Conservation (phyloP, 2,329 filamentous ascomycete species). For the Botryotinia convoluta region DNA sequence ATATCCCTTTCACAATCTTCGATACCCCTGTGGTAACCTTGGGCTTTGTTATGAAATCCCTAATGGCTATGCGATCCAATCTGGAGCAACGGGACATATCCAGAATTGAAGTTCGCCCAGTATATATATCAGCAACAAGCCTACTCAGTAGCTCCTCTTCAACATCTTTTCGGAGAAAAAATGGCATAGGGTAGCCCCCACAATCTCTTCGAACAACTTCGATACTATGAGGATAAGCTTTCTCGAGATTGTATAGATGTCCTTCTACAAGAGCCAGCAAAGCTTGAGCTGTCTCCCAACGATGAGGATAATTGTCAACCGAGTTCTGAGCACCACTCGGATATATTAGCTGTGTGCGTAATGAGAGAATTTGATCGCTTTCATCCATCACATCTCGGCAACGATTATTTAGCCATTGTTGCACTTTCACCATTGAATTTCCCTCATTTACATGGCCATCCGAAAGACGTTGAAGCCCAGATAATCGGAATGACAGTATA, state of each 20-base stretch:
- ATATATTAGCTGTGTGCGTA: conserved; percentile 44
- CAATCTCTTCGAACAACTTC: conserved; percentile 41
- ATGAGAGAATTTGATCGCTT: conserved; percentile 43
- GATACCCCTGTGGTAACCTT: conserved; percentile 29
- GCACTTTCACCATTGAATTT: conserved; percentile 43
- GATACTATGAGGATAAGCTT: conserved; percentile 43
- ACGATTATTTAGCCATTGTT: conserved; percentile 44
- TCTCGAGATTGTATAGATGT: conserved; percentile 39
- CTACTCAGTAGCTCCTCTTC: conserved; percentile 39
- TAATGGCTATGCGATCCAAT: conserved; percentile 35
- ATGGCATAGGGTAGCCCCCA: conserved; percentile 47
- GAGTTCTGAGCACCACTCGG: conserved; percentile 40
- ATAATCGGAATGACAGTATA: conserved; percentile 52
- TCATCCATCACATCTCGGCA: conserved; percentile 54
- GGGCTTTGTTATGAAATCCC: conserved; percentile 32
- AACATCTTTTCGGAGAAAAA: conserved; percentile 45
- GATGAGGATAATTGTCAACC: conserved; percentile 42
- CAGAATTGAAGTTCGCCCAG: conserved; percentile 32
- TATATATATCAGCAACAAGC: conserved; percentile 40
- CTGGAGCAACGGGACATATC: conserved; percentile 22
- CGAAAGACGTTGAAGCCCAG: conserved; percentile 47
- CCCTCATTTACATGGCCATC: conserved; percentile 43
- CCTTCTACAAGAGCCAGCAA: conserved; percentile 37
- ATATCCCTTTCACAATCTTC: conserved; percentile 34
- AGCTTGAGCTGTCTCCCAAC: conserved; percentile 40